A percentile compares a stretch with the other conserved stretches of the same genome.
phyloP scores from a whole-genome alignment of 2,329 filamentous ascomycete species.

The Fonsecaea multimorphosa region DNA sequence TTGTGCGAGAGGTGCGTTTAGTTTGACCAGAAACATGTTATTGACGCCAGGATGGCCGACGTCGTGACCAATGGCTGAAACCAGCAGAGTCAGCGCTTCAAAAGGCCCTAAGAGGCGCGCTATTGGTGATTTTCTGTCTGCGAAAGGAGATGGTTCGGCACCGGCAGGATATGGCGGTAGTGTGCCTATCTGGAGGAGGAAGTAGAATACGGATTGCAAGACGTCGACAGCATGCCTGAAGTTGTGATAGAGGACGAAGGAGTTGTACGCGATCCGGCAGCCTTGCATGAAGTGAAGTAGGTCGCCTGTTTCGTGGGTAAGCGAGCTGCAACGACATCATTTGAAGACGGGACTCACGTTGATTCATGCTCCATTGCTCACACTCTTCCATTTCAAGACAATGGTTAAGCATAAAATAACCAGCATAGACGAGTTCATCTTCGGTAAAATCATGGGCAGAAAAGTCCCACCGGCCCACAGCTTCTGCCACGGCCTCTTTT shows the following conservation, averaged over 20 bases:
- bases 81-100: slow-evolving; percentile 84
- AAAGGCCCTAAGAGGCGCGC: slow-evolving; percentile 80
- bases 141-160: slow-evolving; percentile 42
- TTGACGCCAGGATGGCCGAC: slow-evolving; percentile 98
- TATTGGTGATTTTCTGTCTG: slow-evolving; percentile 64
- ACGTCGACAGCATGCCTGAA: slow-evolving; percentile 98
- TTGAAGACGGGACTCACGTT: slow-evolving; percentile 61
- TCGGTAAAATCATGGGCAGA: slow-evolving; percentile 88
- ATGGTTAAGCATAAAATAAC: slow-evolving; percentile 89
- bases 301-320: slow-evolving; percentile 63
- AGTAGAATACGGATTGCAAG: slow-evolving; percentile 88
- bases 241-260: slow-evolving; percentile 96
- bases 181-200: slow-evolving; percentile 79
- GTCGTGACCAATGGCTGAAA: slow-evolving; percentile 97
- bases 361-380: slow-evolving; percentile 77
- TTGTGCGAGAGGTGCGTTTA: slow-evolving; percentile 91
- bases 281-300: slow-evolving; percentile 85
- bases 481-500: slow-evolving; percentile 68
- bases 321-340: slow-evolving; percentile 47
- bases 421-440: slow-evolving; percentile 85
- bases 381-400: slow-evolving; percentile 81
- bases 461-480: slow-evolving; percentile 82
- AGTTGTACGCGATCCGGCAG: slow-evolving; percentile 92
- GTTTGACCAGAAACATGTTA: slow-evolving; percentile 90
- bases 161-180: slow-evolving; percentile 69